These are phyloP conservation scores for Cladophialophora psammophila DNA, from an alignment of 2,329 filamentous ascomycete species.

Conservation along the genomic window DNA sequence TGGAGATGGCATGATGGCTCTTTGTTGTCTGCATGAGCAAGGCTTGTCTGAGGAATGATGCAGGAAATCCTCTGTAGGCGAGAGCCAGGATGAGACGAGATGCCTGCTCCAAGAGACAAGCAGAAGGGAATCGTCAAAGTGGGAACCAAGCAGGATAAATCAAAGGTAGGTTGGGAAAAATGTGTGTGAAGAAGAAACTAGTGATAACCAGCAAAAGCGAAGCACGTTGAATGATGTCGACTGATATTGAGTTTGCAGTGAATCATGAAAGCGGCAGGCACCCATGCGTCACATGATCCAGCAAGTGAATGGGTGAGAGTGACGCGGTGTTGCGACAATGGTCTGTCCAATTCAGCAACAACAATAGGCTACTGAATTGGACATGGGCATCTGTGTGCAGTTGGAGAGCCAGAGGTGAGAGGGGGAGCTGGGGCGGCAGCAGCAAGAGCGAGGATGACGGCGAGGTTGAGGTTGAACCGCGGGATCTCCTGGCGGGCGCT, in stretches of 20 bases:
- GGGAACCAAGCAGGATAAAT: background rate
- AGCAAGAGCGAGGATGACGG: no score
- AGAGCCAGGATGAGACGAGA: background rate
- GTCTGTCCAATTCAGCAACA: background rate
- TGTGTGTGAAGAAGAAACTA: background rate
- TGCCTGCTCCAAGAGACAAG: background rate
- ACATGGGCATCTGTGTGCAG: no score
- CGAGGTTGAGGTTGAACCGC: background rate
- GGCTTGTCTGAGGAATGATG: background rate
- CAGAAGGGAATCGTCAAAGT: background rate
- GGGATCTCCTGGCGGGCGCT: background rate
- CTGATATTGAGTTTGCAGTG: conserved; percentile 1
- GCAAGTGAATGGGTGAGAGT: background rate
- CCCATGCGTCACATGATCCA: background rate
- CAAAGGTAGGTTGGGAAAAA: background rate
- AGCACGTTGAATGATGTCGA: background rate
- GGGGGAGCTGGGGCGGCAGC: background rate
- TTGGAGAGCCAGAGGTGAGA: background rate
- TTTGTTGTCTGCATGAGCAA: background rate
- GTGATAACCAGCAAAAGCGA: background rate
- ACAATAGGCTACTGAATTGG: background rate
- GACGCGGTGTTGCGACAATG: background rate
- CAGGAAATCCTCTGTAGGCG: background rate
- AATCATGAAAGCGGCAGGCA: background rate
- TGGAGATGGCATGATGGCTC: conserved; percentile 6